These are phyloP conservation scores for Suillus bovinus DNA, from an alignment of 768 basidiomycete species.

Conservation along the genomic window DNA sequence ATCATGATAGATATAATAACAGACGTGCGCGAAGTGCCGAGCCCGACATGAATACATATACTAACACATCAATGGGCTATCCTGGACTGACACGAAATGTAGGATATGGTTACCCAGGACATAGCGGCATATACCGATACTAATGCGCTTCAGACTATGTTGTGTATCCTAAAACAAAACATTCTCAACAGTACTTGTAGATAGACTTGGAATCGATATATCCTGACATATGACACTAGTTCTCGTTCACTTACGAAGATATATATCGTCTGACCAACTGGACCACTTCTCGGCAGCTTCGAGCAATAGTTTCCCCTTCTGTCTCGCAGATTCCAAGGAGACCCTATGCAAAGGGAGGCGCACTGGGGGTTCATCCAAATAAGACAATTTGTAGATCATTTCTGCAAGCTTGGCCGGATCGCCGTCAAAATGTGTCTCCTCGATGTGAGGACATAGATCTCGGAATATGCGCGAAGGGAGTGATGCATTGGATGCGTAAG, in stretches of 20 bases:
- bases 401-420: constrained; percentile 27
- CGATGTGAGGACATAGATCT: constrained; percentile 19
- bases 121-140: constrained; percentile 7
- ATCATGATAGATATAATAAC: background rate
- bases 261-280: constrained; percentile 27
- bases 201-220: background rate
- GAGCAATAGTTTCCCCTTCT: constrained; percentile 21
- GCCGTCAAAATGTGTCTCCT: constrained; percentile 21
- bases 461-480: constrained; percentile 27
- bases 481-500: constrained; percentile 26
- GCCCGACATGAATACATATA: background rate
- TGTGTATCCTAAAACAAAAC: background rate
- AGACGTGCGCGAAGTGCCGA: constrained; percentile 11
- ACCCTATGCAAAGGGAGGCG: constrained; percentile 26
- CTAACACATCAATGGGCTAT: background rate
- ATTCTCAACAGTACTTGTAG: background rate
- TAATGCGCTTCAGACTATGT: background rate
- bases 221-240: background rate
- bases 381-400: constrained; percentile 18
- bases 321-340: constrained; percentile 21
- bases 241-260: constrained; percentile 13
- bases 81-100: too few relatives aligned
- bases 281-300: constrained; percentile 22
- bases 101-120: constrained; percentile 8
- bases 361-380: constrained; percentile 18